Evolutionary conservation across 805 yeast genomes (phyloP), one percentile per base, ranked within the genome.

Genomic region (Yarrowia divulgata): DNA sequence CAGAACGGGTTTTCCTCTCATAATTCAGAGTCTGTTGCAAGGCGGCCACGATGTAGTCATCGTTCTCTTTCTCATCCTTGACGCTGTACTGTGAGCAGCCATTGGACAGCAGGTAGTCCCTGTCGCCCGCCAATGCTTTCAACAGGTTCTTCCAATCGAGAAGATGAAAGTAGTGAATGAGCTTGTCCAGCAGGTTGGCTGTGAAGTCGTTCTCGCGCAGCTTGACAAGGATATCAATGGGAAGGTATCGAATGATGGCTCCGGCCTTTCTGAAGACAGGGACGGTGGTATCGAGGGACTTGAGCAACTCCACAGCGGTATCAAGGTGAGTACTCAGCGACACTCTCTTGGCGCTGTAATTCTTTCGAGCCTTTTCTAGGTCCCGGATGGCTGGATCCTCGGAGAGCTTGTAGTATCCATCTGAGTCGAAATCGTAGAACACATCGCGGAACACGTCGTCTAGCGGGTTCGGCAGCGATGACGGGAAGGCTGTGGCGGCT

Each of bases 201-300:
- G 16, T 43, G 34, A 18, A 7, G 9, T n/a, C 18, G 14, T 37
- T 12, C 12, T 35, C 7, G 7, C 43, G 32, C 29, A 54, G 8
- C 34, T 37, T 35, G 13, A 4, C 23, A 13, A 54, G 23, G 32
- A 54, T 37, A 18, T 35, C 43, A 18, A 19, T 18, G 13, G 58
- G 58, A 3, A 54, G 32, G 34, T 54, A 54, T 35, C 58, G 9
- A 8, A 54, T 54, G 12, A 54, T 12, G 14, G 58, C 43, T n/a
- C 58, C 58, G 1, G 58, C 58, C 13, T 37, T 54, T 54, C 58
- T 18, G 40, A 35, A 54, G 12, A 54, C 43, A 2, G 58, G 58
- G 13, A 52, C 16, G 5, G 43, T 13, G 43, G 16, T 19, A 14
- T 35, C 43, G 18, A 37, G 14, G 8, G 10, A 19, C 2, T 19